These are phyloP conservation scores for Botryotinia convoluta DNA, from an alignment of 2,329 filamentous ascomycete genomes.

Conservation along the genomic window DNA sequence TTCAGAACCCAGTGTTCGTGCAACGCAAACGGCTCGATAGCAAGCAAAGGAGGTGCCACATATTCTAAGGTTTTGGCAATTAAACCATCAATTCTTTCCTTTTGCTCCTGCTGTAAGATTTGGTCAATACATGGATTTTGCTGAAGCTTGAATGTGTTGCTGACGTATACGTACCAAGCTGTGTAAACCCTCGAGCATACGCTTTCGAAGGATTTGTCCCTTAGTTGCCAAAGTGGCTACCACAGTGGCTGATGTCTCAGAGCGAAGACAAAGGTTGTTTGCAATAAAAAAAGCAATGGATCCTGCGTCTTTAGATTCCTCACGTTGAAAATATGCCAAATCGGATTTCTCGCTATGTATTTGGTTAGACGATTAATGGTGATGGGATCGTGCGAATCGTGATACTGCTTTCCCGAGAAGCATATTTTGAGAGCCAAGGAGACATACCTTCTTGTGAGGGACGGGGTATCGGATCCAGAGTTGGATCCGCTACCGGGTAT, in stretches of 20 bases:
- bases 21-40: neutral
- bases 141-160: neutral
- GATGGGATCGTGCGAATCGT: too few species aligned
- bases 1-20: neutral
- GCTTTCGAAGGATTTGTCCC: neutral
- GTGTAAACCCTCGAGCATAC: neutral
- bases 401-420: too few species aligned
- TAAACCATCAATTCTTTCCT: neutral
- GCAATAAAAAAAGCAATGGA: too few species aligned
- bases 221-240: neutral
- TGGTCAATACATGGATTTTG: neutral
- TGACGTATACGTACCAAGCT: neutral
- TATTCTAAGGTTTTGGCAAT: neutral
- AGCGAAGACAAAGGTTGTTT: neutral
- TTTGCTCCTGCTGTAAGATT: neutral
- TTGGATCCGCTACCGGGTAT: too few species aligned
- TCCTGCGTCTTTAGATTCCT: too few species aligned
- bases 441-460: too few species aligned
- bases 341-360: too few species aligned
- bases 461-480: too few species aligned
- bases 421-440: too few species aligned
- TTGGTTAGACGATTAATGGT: too few species aligned
- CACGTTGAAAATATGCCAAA: too few species aligned
- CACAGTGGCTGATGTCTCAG: neutral
- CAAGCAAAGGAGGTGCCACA: neutral